Percentiles rank a stretch among this genome's conserved stretches.
phyloP scores from a whole-genome alignment of 129 eudicot genomes.

The Flaveria linearis region DNA sequence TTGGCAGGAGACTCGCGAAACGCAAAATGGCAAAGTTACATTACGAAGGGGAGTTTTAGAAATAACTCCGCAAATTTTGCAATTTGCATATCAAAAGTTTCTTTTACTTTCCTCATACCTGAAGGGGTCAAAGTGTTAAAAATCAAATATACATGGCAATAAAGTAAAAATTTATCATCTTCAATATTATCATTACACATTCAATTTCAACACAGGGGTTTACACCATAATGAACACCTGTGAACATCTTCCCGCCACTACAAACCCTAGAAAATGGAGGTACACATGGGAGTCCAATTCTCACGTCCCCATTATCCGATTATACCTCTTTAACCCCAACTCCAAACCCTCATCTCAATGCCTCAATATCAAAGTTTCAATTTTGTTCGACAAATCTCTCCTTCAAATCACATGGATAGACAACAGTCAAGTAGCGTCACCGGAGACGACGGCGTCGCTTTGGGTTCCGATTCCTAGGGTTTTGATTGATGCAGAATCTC shows the following conservation, averaged over 20 bases:
- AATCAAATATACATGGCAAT: too few relatives aligned
- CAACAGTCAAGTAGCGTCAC: conserved; percentile 9
- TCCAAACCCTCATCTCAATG: conserved; percentile 48
- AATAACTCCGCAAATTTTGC: too few relatives aligned
- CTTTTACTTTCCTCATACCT: too few relatives aligned
- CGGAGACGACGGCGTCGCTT: conserved; percentile 33
- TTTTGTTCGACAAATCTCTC: conserved; percentile 47
- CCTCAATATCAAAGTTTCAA: conserved; percentile 34
- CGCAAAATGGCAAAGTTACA: too few relatives aligned
- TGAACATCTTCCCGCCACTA: conserved; percentile 33
- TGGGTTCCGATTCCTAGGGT: conserved; percentile 72
- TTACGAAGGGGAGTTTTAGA: too few relatives aligned
- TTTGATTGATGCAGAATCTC: conserved; percentile 64
- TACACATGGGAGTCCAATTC: conserved; percentile 92
- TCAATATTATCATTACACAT: too few relatives aligned
- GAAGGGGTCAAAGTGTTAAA: too few relatives aligned
- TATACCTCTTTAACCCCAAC: conserved; percentile 53
- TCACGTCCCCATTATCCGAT: conserved; percentile 64
- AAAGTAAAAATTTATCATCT: too few relatives aligned
- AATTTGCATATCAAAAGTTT: too few relatives aligned
- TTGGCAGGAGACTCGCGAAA: too few relatives aligned
- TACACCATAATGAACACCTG: conserved; percentile 20
- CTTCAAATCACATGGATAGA: conserved; percentile 45
- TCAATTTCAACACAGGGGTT: background rate
- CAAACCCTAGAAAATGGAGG: conserved; percentile 80